Percentiles rank a stretch among this genome's conserved stretches.
Conservation (phyloP, 2,329 filamentous ascomycete species). For the Whalleya microplaca region DNA sequence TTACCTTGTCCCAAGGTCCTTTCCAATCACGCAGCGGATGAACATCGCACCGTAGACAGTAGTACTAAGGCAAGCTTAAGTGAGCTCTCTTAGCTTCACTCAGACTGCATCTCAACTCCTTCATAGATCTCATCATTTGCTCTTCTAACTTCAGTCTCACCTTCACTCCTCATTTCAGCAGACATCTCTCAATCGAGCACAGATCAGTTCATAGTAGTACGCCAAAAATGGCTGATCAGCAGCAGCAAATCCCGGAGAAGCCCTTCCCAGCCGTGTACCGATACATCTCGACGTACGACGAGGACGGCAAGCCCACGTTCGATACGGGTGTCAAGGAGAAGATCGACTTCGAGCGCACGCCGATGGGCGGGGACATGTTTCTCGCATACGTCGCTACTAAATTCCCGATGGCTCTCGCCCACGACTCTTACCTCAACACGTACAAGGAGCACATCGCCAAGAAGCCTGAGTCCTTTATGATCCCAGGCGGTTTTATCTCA, state of each 20-base stretch:
- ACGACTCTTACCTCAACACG: constrained; percentile 8
- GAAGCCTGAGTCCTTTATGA: constrained; percentile 6
- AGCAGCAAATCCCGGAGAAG: neutral
- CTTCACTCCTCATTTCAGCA: too few relatives aligned
- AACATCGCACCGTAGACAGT: too few relatives aligned
- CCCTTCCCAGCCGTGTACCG: constrained; percentile 35
- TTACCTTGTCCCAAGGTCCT: too few relatives aligned
- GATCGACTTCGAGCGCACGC: constrained; percentile 4
- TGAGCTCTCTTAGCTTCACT: too few relatives aligned
- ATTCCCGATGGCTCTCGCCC: constrained; percentile 5
- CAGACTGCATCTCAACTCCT: too few relatives aligned
- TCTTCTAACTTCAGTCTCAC: too few relatives aligned
- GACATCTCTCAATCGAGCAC: too few relatives aligned
- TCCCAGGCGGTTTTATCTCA: constrained; percentile 4
- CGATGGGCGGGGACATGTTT: constrained; percentile 11
- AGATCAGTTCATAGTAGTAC: neutral
- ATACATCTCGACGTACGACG: constrained; percentile 41
- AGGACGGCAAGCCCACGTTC: constrained; percentile 24
- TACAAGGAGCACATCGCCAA: constrained; percentile 7
- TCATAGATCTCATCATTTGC: too few relatives aligned
- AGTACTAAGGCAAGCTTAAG: too few relatives aligned
- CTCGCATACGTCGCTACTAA: constrained; percentile 4
- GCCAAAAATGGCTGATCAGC: neutral
- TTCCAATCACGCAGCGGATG: too few relatives aligned
- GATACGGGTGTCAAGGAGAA: constrained; percentile 5